phyloP scores from a whole-genome alignment of 139 green algal genomes.

The Chlamydomonas eustigma region DNA sequence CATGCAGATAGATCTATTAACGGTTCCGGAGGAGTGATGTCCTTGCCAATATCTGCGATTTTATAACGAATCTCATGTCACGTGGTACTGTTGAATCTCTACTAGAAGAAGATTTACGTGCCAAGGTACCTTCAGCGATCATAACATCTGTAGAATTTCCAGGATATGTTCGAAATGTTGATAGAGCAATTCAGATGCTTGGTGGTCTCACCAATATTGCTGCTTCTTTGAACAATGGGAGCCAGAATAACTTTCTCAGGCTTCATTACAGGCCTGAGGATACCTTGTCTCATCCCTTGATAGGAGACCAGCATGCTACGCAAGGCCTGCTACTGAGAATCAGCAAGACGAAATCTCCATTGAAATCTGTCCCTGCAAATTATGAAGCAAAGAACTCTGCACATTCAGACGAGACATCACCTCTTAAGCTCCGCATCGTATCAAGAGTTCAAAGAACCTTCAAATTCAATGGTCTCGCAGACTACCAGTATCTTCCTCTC shows the following conservation, averaged over 20 bases:
- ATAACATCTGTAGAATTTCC: conserved; percentile 33
- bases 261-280: conserved; percentile 38
- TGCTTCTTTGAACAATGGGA: background rate
- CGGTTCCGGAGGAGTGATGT: no score
- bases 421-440: background rate
- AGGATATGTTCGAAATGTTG: conserved; percentile 28
- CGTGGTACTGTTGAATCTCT: no score
- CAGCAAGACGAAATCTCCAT: background rate
- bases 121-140: background rate
- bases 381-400: no score
- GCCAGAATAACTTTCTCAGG: conserved; percentile 10
- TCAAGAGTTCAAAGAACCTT: conserved; percentile 17
- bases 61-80: no score
- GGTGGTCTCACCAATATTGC: conserved; percentile 1
- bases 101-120: no score
- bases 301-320: conserved; percentile 23
- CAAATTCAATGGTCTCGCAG: conserved; percentile 41
- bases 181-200: conserved; percentile 16
- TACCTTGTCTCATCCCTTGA: conserved; percentile 33
- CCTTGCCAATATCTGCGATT: no score
- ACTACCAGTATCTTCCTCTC: conserved; percentile 38
- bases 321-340: conserved; percentile 37
- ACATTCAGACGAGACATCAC: background rate
- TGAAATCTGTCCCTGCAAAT: no score
- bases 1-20: no score